Conservation (phyloP, 208 protist genomes). For the Leishmania gerbilli region DNA sequence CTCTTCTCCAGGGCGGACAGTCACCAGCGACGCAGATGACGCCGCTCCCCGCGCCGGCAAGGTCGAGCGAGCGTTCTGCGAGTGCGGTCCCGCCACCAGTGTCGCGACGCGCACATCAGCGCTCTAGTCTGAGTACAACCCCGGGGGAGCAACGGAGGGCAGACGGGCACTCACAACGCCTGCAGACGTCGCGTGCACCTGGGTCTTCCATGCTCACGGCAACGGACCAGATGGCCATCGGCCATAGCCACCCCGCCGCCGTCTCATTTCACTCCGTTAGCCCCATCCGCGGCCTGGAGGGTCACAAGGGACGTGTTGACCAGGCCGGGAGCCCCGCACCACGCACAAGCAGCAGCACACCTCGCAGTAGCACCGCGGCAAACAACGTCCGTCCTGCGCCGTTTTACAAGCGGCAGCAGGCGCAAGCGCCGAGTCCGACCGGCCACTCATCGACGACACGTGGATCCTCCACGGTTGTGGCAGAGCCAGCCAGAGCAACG, state of each 20-base stretch:
- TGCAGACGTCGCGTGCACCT: constrained; percentile 5
- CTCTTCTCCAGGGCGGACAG: background rate
- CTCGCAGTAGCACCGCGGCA: background rate
- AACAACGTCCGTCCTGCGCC: constrained; percentile 1
- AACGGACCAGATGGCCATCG: background rate
- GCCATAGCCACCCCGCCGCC: background rate
- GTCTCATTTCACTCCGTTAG: background rate
- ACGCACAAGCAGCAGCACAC: background rate
- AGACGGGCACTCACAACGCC: background rate
- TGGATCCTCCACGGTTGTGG: background rate
- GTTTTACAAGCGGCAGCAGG: constrained; percentile 18
- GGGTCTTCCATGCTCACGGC: background rate
- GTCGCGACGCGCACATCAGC: constrained; percentile 6
- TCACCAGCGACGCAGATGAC: background rate
- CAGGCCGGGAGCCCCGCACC: background rate
- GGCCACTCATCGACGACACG: background rate
- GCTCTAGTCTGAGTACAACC: constrained; percentile 3
- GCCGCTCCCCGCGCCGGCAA: background rate
- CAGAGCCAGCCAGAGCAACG: background rate
- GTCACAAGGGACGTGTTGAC: background rate
- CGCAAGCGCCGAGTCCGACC: constrained; percentile 8
- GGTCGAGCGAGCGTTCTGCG: background rate
- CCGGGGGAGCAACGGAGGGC: background rate
- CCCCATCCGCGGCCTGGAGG: background rate
- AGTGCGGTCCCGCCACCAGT: constrained; percentile 7